These are phyloP conservation scores for Phytopythium kandeliae DNA, from an alignment of 352 stramenopile species.

Conservation along the genomic window DNA sequence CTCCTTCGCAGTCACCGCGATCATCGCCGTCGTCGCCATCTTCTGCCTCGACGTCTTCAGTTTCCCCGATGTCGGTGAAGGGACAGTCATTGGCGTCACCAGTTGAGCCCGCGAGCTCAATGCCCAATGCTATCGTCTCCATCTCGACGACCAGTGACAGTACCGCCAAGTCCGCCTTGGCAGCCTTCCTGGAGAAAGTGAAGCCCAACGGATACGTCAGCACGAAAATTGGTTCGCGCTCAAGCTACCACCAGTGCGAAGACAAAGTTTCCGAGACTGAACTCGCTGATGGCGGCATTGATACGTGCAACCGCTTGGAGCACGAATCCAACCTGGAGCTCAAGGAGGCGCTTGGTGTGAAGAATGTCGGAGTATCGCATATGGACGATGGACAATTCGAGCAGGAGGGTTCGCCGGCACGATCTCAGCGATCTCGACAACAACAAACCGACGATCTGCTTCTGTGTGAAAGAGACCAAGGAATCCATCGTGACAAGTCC, in stretches of 20 bases:
- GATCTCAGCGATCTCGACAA: not conserved
- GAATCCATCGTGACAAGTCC: not conserved
- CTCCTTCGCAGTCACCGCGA: not conserved
- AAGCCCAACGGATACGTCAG: not conserved
- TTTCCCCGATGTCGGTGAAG: not conserved
- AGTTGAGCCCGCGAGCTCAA: too few relatives aligned
- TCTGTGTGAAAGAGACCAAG: not conserved
- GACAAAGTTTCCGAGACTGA: not conserved
- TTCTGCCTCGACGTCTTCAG: slow-evolving; percentile 2
- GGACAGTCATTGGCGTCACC: not conserved
- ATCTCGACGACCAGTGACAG: not conserved
- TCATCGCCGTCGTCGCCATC: not conserved
- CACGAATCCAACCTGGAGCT: not conserved
- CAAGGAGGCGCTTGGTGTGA: not conserved
- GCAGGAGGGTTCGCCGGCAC: not conserved
- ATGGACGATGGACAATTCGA: not conserved
- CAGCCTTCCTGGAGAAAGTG: not conserved
- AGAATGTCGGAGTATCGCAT: not conserved
- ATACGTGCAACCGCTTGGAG: not conserved
- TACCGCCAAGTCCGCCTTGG: not conserved
- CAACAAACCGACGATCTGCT: not conserved
- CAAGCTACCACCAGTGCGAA: not conserved
- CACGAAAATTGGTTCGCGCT: not conserved
- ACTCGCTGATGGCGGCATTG: not conserved
- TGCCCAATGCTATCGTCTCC: too few relatives aligned